Base-by-base conservation (phyloP, 2,329 filamentous ascomycete genomes). In the Pseudocercospora musae region DNA sequence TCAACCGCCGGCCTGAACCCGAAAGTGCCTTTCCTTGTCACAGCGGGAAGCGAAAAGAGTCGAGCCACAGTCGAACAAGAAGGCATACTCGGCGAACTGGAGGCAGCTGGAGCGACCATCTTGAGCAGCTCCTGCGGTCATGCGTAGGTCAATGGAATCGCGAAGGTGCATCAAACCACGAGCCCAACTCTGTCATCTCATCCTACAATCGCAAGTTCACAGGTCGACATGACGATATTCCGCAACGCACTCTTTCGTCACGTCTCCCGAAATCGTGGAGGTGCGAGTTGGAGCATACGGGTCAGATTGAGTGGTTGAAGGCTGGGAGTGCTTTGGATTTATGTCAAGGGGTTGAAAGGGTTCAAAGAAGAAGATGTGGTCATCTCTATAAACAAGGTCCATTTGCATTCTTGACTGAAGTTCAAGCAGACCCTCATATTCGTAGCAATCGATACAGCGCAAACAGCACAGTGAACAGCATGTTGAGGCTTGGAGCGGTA, bases 201-300 rank as follows among this genome's bases (percentile, higher is more conserved):
- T 98, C 95, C 29, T 99, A 97, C 89, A 99, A 99, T 89, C 92
- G 95, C 81, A 98, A 99, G 88, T 98, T 99, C 84, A 98, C 94
- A 65, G 94, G 94, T 70, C 92, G 95, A 77, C 98, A 98, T 79
- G 93, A 96, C 72, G 92, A 91, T 70, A 96, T 85, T 92, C 92
- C 42, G 92, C 92, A 59, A 96, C 92, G 56, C 92, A 96, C 83
- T 91, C 91, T 62, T 96, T 96, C 78, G 92, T 96, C 70, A 89
- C 92, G 67, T 96, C 92, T 8, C 92, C 92, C 59, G 92, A 96
- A 76, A 82, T 96, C 66, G 91, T 96, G 29, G 29, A 31, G 29
- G 29, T 31, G 29, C 13, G 29, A 31, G 29, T 31, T 31, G 29
- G 29, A 31, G 7, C 29, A 31, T 31, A 31, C 29, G 29, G 29